A percentile compares a stretch with the other conserved stretches of the same genome.
Conservation (phyloP, 176 grass and related monocot species). For the Carex myosuroides region DNA sequence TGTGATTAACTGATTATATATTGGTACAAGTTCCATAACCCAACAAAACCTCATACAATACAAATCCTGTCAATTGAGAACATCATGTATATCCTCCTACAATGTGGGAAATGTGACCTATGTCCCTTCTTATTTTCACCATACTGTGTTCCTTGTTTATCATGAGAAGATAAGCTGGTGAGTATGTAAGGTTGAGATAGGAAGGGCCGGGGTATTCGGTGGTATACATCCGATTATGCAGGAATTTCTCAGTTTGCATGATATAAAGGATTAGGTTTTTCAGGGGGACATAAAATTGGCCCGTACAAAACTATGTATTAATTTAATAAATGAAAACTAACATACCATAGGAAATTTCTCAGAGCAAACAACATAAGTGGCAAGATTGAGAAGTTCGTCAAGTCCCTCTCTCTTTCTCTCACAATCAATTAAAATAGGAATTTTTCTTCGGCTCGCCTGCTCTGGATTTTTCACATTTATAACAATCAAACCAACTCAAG, state of each 20-base stretch:
- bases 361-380: slow-evolving; percentile 85
- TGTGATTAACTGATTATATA: neutral
- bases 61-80: neutral
- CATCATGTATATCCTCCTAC: neutral
- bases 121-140: neutral
- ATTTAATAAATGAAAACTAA: neutral
- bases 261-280: neutral
- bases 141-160: neutral
- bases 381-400: slow-evolving; percentile 71
- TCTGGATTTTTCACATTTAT: slow-evolving; percentile 54
- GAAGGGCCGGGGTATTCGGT: neutral
- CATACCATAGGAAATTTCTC: slow-evolving; percentile 71
- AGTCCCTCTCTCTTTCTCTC: slow-evolving; percentile 88
- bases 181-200: neutral
- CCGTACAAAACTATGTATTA: neutral
- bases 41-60: neutral
- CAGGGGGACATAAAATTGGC: neutral
- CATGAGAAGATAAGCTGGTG: neutral
- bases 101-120: neutral
- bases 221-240: neutral
- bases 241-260: neutral
- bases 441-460: slow-evolving; percentile 92
- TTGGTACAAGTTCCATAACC: neutral
- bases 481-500: slow-evolving; percentile 32
- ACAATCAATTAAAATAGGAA: slow-evolving; percentile 73